phyloP scores from a whole-genome alignment of 1,284 basidiomycete species.

The Puccinia hordei region DNA sequence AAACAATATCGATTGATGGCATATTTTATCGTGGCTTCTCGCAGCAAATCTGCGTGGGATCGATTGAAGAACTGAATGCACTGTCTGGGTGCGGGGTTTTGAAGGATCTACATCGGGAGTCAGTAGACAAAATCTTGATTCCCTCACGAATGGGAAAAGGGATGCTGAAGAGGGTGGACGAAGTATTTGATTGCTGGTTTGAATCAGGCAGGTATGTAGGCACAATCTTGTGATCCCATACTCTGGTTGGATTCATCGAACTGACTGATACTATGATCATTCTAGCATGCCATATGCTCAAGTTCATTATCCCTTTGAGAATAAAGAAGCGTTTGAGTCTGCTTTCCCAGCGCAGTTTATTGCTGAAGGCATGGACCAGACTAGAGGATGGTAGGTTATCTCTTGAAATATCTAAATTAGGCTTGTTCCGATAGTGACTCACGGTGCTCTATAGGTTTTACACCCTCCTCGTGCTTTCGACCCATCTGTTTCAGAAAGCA shows the following conservation, averaged over 20 bases:
- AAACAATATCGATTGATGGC: conserved; percentile 7
- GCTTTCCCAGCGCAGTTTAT: conserved; percentile 98
- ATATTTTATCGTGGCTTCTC: neutral
- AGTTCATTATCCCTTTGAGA: conserved; percentile 97
- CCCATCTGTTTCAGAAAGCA: conserved; percentile 87
- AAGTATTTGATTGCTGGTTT: conserved; percentile 99
- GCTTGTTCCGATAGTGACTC: conserved; percentile 57
- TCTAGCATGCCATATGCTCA: conserved; percentile 97
- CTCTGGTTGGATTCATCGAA: neutral
- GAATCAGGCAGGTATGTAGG: conserved; percentile 87
- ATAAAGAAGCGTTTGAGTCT: conserved; percentile 76
- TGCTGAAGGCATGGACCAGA: conserved; percentile 78
- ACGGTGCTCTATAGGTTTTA: conserved; percentile 94
- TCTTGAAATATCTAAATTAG: conserved; percentile 6
- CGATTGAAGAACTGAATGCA: conserved; percentile 82
- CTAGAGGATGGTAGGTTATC: conserved; percentile 53
- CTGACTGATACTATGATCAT: conserved; percentile 40
- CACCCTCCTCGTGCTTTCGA: conserved; percentile 90
- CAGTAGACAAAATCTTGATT: conserved; percentile 93
- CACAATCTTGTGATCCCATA: neutral
- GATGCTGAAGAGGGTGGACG: conserved; percentile 80
- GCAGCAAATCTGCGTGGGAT: conserved; percentile 82
- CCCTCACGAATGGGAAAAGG: conserved; percentile 91
- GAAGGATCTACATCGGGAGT: conserved; percentile 91
- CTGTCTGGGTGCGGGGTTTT: conserved; percentile 83